Evolutionary conservation across 2,329 filamentous ascomycete species (phyloP).

Genomic region (Claviceps sp.): DNA sequence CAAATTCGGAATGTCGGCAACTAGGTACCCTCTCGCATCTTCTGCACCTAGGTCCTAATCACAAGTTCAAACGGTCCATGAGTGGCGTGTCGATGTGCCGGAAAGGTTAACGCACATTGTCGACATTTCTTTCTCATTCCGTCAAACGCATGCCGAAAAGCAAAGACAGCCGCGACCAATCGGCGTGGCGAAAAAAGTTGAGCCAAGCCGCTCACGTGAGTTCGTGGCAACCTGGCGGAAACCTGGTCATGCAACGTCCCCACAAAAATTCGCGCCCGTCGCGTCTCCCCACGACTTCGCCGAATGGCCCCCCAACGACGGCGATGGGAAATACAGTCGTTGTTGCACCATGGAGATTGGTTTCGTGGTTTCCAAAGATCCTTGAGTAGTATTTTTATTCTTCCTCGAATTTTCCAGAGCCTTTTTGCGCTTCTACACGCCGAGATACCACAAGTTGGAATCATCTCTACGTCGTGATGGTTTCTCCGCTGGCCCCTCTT

Average conservation of each 20-base stretch:
- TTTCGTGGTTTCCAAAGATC: constrained; percentile 6
- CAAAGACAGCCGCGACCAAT: background rate
- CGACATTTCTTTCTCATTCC: too few relatives aligned
- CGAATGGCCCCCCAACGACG: constrained; percentile 22
- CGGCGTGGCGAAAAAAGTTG: background rate
- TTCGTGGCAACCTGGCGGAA: constrained; percentile 28
- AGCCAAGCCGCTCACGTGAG: constrained; percentile 24
- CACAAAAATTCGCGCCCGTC: constrained; percentile 27
- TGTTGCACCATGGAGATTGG: constrained; percentile 16
- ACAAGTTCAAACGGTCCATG: too few relatives aligned
- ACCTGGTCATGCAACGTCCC: constrained; percentile 17
- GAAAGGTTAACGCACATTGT: too few relatives aligned
- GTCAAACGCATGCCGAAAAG: background rate
- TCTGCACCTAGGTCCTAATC: too few relatives aligned
- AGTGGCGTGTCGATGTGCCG: too few relatives aligned
- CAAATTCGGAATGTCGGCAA: too few relatives aligned
- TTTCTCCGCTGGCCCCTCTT: constrained; percentile 11
- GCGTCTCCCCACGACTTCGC: constrained; percentile 30
- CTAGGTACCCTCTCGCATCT: too few relatives aligned
- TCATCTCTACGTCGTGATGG: constrained; percentile 6
- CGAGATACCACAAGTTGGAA: constrained; percentile 9
- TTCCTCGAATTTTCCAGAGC: constrained; percentile 12
- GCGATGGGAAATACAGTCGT: constrained; percentile 5
- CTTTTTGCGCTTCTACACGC: constrained; percentile 9
- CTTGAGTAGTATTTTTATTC: background rate